phyloP scores from a whole-genome alignment of 129 eudicot species.

The Daucus carota region DNA sequence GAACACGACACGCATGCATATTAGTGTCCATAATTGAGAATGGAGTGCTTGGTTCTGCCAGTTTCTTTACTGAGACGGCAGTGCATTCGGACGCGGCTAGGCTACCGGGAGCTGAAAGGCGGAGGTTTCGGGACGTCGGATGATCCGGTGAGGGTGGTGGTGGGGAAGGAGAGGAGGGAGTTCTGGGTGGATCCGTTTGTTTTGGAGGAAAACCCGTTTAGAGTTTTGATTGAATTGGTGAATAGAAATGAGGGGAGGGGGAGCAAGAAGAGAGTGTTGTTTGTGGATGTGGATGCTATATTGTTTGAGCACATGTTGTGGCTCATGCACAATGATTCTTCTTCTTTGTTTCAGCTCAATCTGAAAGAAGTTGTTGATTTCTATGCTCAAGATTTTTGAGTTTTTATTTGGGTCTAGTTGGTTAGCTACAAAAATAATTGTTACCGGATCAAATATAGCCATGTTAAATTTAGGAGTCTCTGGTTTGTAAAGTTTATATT shows the following conservation, averaged over 20 bases:
- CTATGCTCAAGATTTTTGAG: constrained; percentile 67
- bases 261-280: constrained; percentile 35
- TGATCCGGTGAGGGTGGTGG: constrained; percentile 55
- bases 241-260: constrained; percentile 16
- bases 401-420: too few species aligned
- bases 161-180: constrained; percentile 57
- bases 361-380: constrained; percentile 64
- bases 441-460: too few species aligned
- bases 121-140: constrained; percentile 25
- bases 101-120: constrained; percentile 33
- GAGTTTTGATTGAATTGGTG: constrained; percentile 60
- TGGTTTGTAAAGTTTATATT: too few species aligned
- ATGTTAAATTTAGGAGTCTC: too few species aligned
- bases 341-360: constrained; percentile 61
- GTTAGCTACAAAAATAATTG: too few species aligned
- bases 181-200: constrained; percentile 61
- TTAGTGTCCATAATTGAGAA: background rate
- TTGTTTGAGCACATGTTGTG: constrained; percentile 85
- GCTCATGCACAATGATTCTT: constrained; percentile 71
- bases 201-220: constrained; percentile 58
- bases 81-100: constrained; percentile 31
- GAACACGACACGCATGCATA: too few species aligned
- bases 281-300: constrained; percentile 72
- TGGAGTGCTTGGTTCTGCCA: constrained; percentile 62
- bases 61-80: constrained; percentile 43